Conservation (phyloP, 2,329 filamentous ascomycete species). For the Trichoderma sp. region DNA sequence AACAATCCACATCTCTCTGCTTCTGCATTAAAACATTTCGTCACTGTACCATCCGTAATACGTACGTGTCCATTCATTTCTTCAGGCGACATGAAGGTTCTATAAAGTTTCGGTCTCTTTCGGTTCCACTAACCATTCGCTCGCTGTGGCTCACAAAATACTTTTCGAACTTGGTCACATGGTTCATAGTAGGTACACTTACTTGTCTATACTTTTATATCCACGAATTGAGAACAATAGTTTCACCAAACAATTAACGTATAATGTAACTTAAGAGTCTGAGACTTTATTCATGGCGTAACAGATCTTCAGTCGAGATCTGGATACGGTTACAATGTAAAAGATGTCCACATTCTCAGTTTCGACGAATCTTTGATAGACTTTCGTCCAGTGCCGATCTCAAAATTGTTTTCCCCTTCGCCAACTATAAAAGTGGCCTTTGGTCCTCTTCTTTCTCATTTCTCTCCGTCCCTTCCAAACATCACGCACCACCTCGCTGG, state of each 20-base stretch:
- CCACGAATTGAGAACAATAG: accelerated
- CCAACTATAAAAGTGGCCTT: not conserved
- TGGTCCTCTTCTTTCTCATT: not conserved
- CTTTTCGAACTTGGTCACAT: not conserved
- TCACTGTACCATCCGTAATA: not conserved
- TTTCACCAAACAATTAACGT: no score
- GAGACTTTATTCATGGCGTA: not conserved
- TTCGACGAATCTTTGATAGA: not conserved
- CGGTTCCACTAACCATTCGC: not conserved
- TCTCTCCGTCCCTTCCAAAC: not conserved
- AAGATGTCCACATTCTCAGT: not conserved
- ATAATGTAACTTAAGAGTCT: not conserved
- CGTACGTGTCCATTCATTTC: not conserved
- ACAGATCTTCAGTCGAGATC: not conserved
- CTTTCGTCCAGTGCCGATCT: not conserved
- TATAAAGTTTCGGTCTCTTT: not conserved
- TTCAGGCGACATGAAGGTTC: accelerated
- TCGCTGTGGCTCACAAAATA: not conserved
- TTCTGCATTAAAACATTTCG: not conserved
- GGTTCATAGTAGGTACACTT: not conserved
- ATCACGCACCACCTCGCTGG: no score
- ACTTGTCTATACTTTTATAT: not conserved
- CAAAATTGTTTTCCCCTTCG: not conserved
- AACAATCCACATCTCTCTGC: not conserved
- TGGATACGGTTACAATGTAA: not conserved